Evolutionary conservation across 1,139 yeast genomes (phyloP).

Genomic region (Kluyveromyces marxianus): DNA sequence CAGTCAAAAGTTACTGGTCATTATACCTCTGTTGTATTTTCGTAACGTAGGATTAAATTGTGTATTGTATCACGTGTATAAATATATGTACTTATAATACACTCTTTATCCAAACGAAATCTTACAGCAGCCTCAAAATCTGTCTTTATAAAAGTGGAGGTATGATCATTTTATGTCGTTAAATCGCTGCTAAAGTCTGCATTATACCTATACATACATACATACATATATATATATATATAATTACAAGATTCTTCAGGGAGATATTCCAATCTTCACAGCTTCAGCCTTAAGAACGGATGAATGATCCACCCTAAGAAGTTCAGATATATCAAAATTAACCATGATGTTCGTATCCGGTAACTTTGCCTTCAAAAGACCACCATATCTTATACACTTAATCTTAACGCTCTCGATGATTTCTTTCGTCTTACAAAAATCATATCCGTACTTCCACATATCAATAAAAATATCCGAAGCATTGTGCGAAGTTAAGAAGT

Average conservation of each 20-base stretch:
- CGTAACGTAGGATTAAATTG: too few species aligned
- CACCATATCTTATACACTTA: slow-evolving; percentile 38
- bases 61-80: too few species aligned
- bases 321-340: slow-evolving; percentile 26
- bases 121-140: too few species aligned
- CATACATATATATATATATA: too few species aligned
- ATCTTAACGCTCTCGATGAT: slow-evolving; percentile 60
- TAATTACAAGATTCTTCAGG: neutral
- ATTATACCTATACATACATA: too few species aligned
- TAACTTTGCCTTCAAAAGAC: slow-evolving; percentile 19
- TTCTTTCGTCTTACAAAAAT: slow-evolving; percentile 36
- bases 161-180: too few species aligned
- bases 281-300: slow-evolving; percentile 36
- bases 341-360: slow-evolving; percentile 14
- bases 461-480: slow-evolving; percentile 11
- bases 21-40: too few species aligned
- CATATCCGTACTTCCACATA: slow-evolving; percentile 29
- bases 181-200: too few species aligned
- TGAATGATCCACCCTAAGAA: slow-evolving; percentile 30
- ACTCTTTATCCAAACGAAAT: too few species aligned
- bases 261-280: slow-evolving; percentile 20
- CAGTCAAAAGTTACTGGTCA: too few species aligned
- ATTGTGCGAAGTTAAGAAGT: slow-evolving; percentile 8
- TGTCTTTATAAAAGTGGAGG: too few species aligned
- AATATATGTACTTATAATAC: too few species aligned